Evolutionary conservation across 2,329 filamentous ascomycete species (phyloP), one percentile per base, ranked within the genome.

Genomic region (Penicillium sp.): DNA sequence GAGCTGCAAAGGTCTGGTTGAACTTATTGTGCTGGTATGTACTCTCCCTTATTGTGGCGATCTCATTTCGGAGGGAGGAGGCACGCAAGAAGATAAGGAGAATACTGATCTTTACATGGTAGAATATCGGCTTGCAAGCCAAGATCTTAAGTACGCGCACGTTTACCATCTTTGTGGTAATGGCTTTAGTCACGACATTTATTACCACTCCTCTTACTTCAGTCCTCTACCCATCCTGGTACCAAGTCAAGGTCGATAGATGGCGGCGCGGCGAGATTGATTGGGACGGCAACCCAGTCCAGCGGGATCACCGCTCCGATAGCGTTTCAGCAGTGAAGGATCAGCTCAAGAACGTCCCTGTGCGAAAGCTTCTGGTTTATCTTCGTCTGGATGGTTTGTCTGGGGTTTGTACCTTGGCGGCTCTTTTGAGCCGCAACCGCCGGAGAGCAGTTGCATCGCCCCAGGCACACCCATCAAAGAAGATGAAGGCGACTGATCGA

Each of bases 1-100:
- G 91, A 95, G 88, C 70, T 97, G 91, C 69, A 97, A 97, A 68
- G 91, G 91, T 60, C 76, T 97, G 8, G 90, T 96, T 0, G 90
- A 96, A 67, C 74, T 97, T 45, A 96, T 97, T 66, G 90, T 96
- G n/a, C 68, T 95, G 67, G 88, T 90, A n/a, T 43, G 47, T 47
- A 6, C 27, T 13, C 24, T 27, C 3, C 9, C 4, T 24, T 35
- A 8, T 18, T 27, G 9, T n/a, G 4, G 3, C 4, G 29, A 24
- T 18, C 29, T 35, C 4, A 9, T n/a, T 4, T 1, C n/a, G 25
- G 18, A 32, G 9, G 8, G 5, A 5, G 3, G 28, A 26, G 11
- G 3, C 5, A 26, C 4, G 39, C 4, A 32, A 6, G 1, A 24
- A 32, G 24, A 18, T 6, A 4, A 43, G 27, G 2, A 4, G 8